Evolutionary conservation across 2,329 filamentous ascomycete genomes (phyloP).

Genomic region (Monosporascus cannonballus): DNA sequence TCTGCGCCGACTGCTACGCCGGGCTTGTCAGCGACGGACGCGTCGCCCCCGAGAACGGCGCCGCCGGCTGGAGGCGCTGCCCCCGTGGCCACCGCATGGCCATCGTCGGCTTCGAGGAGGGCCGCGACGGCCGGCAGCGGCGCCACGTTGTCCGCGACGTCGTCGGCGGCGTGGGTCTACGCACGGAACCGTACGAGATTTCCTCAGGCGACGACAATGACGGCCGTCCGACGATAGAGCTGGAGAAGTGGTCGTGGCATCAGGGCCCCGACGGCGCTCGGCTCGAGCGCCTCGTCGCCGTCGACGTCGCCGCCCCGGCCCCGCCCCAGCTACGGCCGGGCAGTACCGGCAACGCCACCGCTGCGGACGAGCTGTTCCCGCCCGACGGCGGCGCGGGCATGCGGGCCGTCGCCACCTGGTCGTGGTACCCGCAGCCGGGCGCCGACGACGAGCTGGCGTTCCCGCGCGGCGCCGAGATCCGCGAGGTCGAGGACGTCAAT

Average conservation of each 20-base stretch:
- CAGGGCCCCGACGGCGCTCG: conserved; percentile 26
- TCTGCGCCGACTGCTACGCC: conserved; percentile 74
- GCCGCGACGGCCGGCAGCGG: conserved; percentile 54
- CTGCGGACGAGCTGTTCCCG: conserved; percentile 47
- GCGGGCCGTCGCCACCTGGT: conserved; percentile 61
- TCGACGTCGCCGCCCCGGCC: conserved; percentile 41
- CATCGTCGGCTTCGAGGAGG: conserved; percentile 68
- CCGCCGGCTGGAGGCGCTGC: conserved; percentile 78
- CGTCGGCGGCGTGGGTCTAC: conserved; percentile 69
- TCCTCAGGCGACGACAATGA: conserved; percentile 23
- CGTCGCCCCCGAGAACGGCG: conserved; percentile 70
- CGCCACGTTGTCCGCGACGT: conserved; percentile 64
- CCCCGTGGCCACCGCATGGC: conserved; percentile 78
- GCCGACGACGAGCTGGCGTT: conserved; percentile 75
- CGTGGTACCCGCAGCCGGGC: conserved; percentile 64
- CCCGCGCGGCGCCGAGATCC: conserved; percentile 74
- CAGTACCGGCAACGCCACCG: conserved; percentile 17
- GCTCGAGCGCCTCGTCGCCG: conserved; percentile 42
- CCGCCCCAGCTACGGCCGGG: conserved; percentile 18
- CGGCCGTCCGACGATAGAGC: conserved; percentile 10
- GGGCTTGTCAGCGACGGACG: conserved; percentile 56
- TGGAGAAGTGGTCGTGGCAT: conserved; percentile 50
- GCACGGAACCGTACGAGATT: conserved; percentile 43
- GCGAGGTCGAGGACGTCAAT: conserved; percentile 81
- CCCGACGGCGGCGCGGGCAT: conserved; percentile 69